Evolutionary conservation across 2,329 filamentous ascomycete species (phyloP).

Genomic region (Metarhizium guizhouense): DNA sequence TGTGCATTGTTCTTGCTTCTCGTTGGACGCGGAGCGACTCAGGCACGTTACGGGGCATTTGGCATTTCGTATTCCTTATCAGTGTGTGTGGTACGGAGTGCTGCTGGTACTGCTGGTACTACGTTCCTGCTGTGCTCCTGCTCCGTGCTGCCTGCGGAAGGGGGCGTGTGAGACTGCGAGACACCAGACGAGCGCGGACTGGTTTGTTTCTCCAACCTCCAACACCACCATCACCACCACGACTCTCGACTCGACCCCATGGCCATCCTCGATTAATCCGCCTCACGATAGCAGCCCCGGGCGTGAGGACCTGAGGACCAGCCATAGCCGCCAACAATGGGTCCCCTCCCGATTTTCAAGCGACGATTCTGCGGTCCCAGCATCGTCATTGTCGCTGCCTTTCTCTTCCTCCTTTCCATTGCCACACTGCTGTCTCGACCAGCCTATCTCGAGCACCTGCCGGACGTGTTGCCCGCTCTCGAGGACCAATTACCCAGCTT

Average conservation of each 20-base stretch:
- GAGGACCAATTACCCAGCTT: background rate
- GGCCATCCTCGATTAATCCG: background rate
- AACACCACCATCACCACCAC: background rate
- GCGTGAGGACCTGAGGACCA: background rate
- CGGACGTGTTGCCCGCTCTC: background rate
- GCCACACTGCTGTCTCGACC: background rate
- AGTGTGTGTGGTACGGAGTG: no score
- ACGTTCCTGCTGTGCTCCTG: no score
- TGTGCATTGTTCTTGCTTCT: no score
- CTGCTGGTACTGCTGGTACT: no score
- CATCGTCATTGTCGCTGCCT: background rate
- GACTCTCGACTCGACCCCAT: background rate
- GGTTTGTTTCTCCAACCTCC: background rate
- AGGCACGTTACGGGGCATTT: no score
- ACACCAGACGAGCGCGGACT: no score
- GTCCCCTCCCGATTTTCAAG: background rate
- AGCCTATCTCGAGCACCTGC: background rate
- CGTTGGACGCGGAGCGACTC: no score
- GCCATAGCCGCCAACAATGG: background rate
- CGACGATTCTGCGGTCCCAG: background rate
- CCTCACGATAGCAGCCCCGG: background rate
- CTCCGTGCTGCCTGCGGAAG: no score
- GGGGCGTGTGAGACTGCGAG: no score
- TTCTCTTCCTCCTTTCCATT: background rate
- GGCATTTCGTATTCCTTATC: no score